These are phyloP conservation scores for Didymellaceae sp. DNA, from an alignment of 2,329 filamentous ascomycete genomes.

Conservation along the genomic window DNA sequence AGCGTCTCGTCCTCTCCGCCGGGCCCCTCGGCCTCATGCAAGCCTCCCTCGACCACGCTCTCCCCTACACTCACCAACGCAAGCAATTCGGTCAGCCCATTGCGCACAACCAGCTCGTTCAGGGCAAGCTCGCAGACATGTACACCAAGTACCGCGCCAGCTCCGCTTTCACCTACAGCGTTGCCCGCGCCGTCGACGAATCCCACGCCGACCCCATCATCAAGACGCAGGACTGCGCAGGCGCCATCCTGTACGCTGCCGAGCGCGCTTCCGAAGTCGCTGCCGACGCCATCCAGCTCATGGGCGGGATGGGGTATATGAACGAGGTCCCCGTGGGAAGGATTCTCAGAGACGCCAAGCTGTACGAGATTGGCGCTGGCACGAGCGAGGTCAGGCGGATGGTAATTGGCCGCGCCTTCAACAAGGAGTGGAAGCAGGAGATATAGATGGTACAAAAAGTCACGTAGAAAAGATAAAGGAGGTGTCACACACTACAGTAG, in stretches of 20 bases:
- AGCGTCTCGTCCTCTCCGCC: constrained; percentile 87
- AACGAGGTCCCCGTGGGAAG: constrained; percentile 93
- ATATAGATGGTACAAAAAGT: too few species aligned
- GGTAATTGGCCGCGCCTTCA: constrained; percentile 92
- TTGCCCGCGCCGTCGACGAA: constrained; percentile 76
- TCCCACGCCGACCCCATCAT: constrained; percentile 61
- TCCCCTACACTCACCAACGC: constrained; percentile 88
- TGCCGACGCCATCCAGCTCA: constrained; percentile 86
- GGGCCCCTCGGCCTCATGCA: constrained; percentile 96
- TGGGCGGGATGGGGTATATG: constrained; percentile 95
- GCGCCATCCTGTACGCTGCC: constrained; percentile 90
- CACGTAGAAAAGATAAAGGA: not conserved
- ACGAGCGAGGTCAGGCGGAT: constrained; percentile 93
- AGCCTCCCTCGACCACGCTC: constrained; percentile 79
- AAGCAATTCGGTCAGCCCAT: constrained; percentile 89
- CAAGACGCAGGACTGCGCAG: constrained; percentile 89
- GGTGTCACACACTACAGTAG: too few species aligned
- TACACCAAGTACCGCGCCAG: constrained; percentile 90
- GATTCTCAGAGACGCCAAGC: constrained; percentile 75
- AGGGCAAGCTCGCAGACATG: constrained; percentile 95
- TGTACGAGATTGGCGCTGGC: constrained; percentile 97
- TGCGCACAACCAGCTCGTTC: constrained; percentile 89
- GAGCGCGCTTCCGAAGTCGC: constrained; percentile 88
- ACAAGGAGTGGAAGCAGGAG: constrained; percentile 71
- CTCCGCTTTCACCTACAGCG: constrained; percentile 84